A percentile compares a stretch with the other conserved stretches of the same genome.
Evolutionary conservation across 345 rosid genomes (phyloP).

Genomic region (Gossypium rotundifolium): DNA sequence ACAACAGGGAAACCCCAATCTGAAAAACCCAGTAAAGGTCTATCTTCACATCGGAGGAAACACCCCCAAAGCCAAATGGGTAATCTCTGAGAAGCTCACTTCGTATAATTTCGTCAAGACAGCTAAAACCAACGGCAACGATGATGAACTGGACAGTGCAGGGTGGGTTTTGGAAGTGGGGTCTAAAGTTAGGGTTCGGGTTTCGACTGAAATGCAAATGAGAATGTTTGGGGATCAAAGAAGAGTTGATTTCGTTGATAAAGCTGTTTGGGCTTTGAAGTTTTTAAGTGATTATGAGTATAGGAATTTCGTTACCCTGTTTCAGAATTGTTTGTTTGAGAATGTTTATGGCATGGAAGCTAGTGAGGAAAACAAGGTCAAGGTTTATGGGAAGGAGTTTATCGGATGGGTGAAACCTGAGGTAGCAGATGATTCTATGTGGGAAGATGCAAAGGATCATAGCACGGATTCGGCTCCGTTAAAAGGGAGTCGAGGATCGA

Average conservation of each 20-base stretch:
- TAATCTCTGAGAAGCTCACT: constrained; percentile 50
- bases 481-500: constrained; percentile 33
- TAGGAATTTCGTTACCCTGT: constrained; percentile 54
- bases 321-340: constrained; percentile 76
- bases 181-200: constrained; percentile 54
- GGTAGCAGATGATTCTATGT: constrained; percentile 80
- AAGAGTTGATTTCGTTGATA: constrained; percentile 68
- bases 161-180: constrained; percentile 70
- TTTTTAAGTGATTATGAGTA: constrained; percentile 62
- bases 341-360: constrained; percentile 67
- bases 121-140: constrained; percentile 19
- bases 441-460: constrained; percentile 78
- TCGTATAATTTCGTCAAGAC: constrained; percentile 47
- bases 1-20: constrained; percentile 15
- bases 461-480: constrained; percentile 24
- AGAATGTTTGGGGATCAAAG: constrained; percentile 84
- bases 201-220: constrained; percentile 74
- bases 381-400: constrained; percentile 85
- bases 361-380: constrained; percentile 59
- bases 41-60: constrained; percentile 78
- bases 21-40: constrained; percentile 62
- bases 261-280: constrained; percentile 89
- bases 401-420: constrained; percentile 88
- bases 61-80: constrained; percentile 84
- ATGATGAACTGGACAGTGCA: constrained; percentile 31